Evolutionary conservation across 2,329 filamentous ascomycete genomes (phyloP).

Genomic region (Exophiala sp.): DNA sequence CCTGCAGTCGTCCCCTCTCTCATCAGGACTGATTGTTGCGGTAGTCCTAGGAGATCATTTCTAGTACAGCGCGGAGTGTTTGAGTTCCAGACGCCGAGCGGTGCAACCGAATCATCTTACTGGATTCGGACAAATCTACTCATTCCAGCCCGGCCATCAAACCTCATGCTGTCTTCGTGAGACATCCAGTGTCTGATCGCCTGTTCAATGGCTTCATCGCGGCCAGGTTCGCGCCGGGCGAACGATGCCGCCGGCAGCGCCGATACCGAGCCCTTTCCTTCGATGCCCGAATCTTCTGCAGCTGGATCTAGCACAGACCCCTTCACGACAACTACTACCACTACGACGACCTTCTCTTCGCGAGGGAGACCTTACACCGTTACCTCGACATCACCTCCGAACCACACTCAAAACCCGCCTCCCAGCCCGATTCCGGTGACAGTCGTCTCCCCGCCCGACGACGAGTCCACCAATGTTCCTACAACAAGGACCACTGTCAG

Average conservation of each 20-base stretch:
- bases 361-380: conserved; percentile 22
- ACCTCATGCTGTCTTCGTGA: conserved; percentile 3
- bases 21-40: no score
- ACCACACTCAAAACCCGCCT: background rate
- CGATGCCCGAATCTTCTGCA: conserved; percentile 13
- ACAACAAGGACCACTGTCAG: conserved; percentile 15
- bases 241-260: conserved; percentile 6
- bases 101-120: no score
- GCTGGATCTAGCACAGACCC: conserved; percentile 15
- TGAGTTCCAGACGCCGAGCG: no score
- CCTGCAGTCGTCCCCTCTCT: no score
- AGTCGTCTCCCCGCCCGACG: conserved; percentile 4
- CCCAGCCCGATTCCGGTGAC: conserved; percentile 9
- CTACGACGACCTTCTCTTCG: conserved; percentile 16
- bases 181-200: background rate
- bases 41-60: no score
- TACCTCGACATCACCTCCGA: conserved; percentile 9
- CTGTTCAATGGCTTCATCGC: conserved; percentile 16
- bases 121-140: no score
- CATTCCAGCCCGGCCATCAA: no score
- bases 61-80: no score
- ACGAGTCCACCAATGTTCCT: conserved; percentile 5
- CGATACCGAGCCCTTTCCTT: conserved; percentile 23
- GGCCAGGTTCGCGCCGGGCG: conserved; percentile 11
- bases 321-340: conserved; percentile 12